Percentiles rank a stretch among this genome's conserved stretches.
Conservation (phyloP, 208 protist genomes). For the Leishmania braziliensis region DNA sequence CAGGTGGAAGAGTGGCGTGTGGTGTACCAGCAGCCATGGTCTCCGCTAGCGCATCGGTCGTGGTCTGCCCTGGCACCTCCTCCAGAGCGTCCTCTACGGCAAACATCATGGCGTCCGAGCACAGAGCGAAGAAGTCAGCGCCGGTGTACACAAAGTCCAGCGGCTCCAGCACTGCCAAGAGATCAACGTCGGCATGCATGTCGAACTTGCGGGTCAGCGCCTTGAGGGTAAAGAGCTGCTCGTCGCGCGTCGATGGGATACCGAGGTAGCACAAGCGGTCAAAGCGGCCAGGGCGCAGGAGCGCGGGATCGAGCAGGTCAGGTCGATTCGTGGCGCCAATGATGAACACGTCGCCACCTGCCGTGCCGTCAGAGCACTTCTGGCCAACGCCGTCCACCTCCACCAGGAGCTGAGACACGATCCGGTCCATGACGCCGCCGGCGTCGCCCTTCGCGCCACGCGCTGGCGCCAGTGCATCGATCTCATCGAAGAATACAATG, state of each 20-base stretch:
- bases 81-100: slow-evolving; percentile 91
- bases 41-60: background rate
- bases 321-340: slow-evolving; percentile 94
- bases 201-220: slow-evolving; percentile 89
- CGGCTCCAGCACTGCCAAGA: slow-evolving; percentile 62
- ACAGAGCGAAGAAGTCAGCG: slow-evolving; percentile 95
- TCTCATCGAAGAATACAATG: slow-evolving; percentile 95
- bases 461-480: slow-evolving; percentile 89
- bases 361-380: slow-evolving; percentile 69
- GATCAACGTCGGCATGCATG: slow-evolving; percentile 61
- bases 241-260: slow-evolving; percentile 68
- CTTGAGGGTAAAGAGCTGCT: slow-evolving; percentile 79
- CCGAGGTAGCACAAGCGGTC: slow-evolving; percentile 91
- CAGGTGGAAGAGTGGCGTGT: background rate
- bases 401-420: slow-evolving; percentile 93
- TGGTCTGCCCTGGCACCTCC: slow-evolving; percentile 19
- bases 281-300: slow-evolving; percentile 93
- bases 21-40: background rate
- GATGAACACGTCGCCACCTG: slow-evolving; percentile 88
- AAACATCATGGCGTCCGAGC: slow-evolving; percentile 94
- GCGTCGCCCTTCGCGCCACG: slow-evolving; percentile 88
- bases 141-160: slow-evolving; percentile 91
- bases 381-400: slow-evolving; percentile 90
- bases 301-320: slow-evolving; percentile 90
- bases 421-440: slow-evolving; percentile 93